These are phyloP conservation scores for Ilyonectria mors-panacis DNA, from an alignment of 2,329 filamentous ascomycete genomes.

Conservation along the genomic window DNA sequence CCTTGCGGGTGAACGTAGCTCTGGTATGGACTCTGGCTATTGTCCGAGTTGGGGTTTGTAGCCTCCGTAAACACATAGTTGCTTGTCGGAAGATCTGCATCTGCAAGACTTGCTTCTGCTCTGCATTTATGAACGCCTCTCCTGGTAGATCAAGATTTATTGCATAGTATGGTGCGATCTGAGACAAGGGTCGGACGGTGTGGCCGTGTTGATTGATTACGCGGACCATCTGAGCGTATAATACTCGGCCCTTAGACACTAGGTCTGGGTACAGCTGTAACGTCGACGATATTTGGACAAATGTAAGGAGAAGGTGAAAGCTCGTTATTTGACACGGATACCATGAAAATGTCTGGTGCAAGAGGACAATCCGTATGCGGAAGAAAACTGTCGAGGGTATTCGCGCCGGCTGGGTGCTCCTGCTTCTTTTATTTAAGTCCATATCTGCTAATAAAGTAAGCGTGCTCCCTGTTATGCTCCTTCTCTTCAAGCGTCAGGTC, in stretches of 20 bases:
- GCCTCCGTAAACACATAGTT: background rate
- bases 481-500: background rate
- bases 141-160: background rate
- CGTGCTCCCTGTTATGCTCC: background rate
- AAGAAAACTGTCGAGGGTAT: background rate
- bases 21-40: background rate
- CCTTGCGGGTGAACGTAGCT: background rate
- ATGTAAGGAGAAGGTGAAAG: background rate
- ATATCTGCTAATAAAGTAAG: background rate
- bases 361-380: background rate
- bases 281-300: background rate
- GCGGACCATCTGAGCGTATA: background rate
- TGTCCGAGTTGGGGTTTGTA: background rate
- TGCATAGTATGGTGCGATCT: background rate
- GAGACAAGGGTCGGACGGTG: background rate
- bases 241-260: background rate
- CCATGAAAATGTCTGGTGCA: background rate
- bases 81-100: background rate
- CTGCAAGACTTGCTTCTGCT: background rate
- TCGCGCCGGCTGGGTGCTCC: background rate
- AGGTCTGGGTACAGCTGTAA: background rate
- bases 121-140: background rate
- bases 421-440: background rate
- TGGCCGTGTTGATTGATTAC: background rate
- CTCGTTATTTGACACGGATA: no score